Evolutionary conservation across 371 early-diverging fungal genomes (phyloP).

Genomic region (Mucor sp.): DNA sequence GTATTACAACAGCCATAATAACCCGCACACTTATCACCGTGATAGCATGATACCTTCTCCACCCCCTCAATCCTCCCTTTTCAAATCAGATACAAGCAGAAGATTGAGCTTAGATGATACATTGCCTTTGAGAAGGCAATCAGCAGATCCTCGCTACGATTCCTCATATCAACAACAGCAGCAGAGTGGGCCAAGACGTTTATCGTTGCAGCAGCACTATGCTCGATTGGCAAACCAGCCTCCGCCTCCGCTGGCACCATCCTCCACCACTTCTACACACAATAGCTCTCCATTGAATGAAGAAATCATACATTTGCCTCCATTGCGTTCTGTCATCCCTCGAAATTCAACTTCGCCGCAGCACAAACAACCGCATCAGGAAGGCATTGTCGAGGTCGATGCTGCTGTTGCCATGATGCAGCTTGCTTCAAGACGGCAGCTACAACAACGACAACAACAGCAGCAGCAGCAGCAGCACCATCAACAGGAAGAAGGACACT

Average conservation of each 20-base stretch:
- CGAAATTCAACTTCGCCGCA: background rate
- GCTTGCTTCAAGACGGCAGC: conserved; percentile 13
- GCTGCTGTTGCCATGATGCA: conserved; percentile 30
- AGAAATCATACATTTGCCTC: conserved; percentile 22
- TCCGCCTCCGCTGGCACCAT: background rate
- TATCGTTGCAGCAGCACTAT: conserved; percentile 12
- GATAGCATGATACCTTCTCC: conserved; percentile 20
- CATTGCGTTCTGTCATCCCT: conserved; percentile 17
- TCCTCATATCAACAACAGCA: background rate
- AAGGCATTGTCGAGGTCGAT: conserved; percentile 19
- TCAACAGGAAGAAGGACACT: background rate
- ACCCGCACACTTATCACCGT: background rate
- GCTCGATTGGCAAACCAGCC: background rate
- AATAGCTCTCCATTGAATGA: background rate
- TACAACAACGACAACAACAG: background rate
- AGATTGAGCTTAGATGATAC: conserved; percentile 10
- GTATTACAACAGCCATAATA: background rate
- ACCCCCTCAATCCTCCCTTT: conserved; percentile 14
- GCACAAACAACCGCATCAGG: background rate
- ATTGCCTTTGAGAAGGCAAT: conserved; percentile 7
- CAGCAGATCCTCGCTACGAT: conserved; percentile 6
- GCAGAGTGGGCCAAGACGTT: background rate
- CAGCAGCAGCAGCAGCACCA: background rate
- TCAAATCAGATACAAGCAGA: conserved; percentile 10
- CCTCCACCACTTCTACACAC: background rate